Base-by-base conservation (phyloP, 306 rosid genomes). In the Vicia villosa region DNA sequence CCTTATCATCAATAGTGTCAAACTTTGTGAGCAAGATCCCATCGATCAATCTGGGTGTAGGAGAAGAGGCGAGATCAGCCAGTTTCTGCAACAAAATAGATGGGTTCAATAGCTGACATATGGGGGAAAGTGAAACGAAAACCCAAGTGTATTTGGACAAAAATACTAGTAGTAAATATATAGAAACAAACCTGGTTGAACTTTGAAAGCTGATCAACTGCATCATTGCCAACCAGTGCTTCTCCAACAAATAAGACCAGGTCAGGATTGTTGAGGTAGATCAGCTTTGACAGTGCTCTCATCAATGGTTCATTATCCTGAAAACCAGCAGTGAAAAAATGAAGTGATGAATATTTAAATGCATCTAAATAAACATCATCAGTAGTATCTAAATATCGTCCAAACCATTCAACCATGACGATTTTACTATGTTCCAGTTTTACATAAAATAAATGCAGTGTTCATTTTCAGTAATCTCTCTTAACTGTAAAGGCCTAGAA, bases 11-110 rank as follows among this genome's bases (percentile, higher is more conserved):
- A 22, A 91, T 95, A 0, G 99, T 95, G 76, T 91, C 99, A 47
- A 95, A 95, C 81, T 95, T 95, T 1, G 99, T 95, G 81, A 94
- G 99, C 85, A 95, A 78, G 68, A 95, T 95, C 59, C 99, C 99
- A 61, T 95, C 99, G 10, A 95, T 91, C 86, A 91, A 56, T 72
- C 91, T 80, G 21, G 97, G 88, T 64, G 76, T 74, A 5, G 87
- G 69, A 32, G 92, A 74, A 43, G 91, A 42, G 22, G 99, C 87
- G 43, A 95, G 87, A 71, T 95, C 99, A 0, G 91, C 99, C 71
- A 95, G 75, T 91, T 95, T 95, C 99, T 95, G 87, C 78, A 76
- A 71, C 40, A 47, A 68, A 47, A 70, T 50, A 36, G 42, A 60
- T 16, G 28, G 32, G 69, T 37, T 74, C 22, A 73, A 57, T 37